A percentile compares a stretch with the other conserved stretches of the same genome.
phyloP scores from a whole-genome alignment of 2,329 filamentous ascomycete genomes.

The Tolypocladium nubicola region DNA sequence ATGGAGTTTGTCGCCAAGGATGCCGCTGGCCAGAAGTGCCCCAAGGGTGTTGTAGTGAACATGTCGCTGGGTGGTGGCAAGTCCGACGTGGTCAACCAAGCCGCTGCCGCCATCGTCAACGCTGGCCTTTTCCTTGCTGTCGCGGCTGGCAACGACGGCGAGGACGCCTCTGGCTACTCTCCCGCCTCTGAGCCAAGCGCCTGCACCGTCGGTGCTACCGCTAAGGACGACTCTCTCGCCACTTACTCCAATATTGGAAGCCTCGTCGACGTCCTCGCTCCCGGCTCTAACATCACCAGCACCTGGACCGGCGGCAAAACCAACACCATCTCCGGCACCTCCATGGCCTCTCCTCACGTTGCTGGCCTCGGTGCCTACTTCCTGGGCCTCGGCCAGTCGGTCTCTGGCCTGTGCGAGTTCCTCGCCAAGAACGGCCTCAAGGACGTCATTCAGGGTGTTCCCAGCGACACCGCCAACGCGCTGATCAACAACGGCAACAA shows the following conservation, averaged over 20 bases:
- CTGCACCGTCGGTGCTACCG: conserved; percentile 40
- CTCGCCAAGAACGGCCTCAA: conserved; percentile 31
- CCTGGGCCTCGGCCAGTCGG: conserved; percentile 29
- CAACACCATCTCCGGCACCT: conserved; percentile 30
- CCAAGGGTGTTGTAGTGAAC: conserved; percentile 36
- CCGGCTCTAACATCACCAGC: conserved; percentile 32
- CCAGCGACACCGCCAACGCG: conserved; percentile 35
- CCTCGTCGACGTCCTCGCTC: conserved; percentile 37
- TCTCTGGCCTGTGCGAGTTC: conserved; percentile 34
- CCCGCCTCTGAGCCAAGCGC: conserved; percentile 31
- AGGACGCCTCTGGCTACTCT: conserved; percentile 31
- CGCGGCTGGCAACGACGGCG: conserved; percentile 41
- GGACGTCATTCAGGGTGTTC: conserved; percentile 28
- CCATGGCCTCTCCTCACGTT: conserved; percentile 29
- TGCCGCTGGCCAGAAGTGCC: conserved; percentile 22
- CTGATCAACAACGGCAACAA: conserved; percentile 43
- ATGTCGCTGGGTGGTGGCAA: conserved; percentile 42
- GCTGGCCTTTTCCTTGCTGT: conserved; percentile 40
- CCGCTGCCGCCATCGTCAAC: conserved; percentile 29
- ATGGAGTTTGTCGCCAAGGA: conserved; percentile 31
- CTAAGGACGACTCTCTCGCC: conserved; percentile 23
- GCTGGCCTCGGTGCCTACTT: conserved; percentile 30
- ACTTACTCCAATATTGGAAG: conserved; percentile 39
- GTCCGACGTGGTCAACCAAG: conserved; percentile 35
- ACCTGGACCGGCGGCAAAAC: conserved; percentile 30